Conservation (phyloP, 148 eudicot species). For the Rhododendron henanense region DNA sequence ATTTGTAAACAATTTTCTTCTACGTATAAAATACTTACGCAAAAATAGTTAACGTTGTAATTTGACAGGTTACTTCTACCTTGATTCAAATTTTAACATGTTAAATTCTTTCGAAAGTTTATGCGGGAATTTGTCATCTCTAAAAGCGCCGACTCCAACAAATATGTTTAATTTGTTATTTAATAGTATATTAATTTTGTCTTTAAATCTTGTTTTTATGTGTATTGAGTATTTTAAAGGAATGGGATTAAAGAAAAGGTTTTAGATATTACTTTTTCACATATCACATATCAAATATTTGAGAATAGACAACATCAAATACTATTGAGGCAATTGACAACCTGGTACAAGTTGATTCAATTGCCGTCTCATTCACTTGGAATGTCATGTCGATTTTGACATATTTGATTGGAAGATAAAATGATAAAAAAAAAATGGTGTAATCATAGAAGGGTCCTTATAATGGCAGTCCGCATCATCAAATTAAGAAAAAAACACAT, state of each 20-base stretch:
- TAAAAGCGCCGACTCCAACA: background rate
- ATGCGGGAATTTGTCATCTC: background rate
- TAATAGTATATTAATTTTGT: no score
- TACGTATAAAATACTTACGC: no score
- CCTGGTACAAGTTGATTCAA: background rate
- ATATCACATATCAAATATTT: background rate
- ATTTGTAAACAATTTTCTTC: no score
- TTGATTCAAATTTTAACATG: background rate
- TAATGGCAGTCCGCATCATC: no score
- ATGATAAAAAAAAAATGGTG: background rate
- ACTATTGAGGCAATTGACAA: background rate
- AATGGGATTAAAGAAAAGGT: background rate
- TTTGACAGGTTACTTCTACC: no score
- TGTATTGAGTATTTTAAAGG: no score
- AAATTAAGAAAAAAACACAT: no score
- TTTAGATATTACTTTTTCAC: no score
- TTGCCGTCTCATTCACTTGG: background rate
- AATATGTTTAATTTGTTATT: background rate
- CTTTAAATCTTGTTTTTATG: no score
- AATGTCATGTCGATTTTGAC: background rate
- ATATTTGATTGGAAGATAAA: background rate
- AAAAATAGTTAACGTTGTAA: no score
- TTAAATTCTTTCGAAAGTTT: background rate
- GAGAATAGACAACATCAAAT: background rate
- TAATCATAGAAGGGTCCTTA: no score